Percentiles rank a stretch among this genome's conserved stretches.
Evolutionary conservation across 2,329 filamentous ascomycete species (phyloP).

Genomic region (Tolypocladium sp.): DNA sequence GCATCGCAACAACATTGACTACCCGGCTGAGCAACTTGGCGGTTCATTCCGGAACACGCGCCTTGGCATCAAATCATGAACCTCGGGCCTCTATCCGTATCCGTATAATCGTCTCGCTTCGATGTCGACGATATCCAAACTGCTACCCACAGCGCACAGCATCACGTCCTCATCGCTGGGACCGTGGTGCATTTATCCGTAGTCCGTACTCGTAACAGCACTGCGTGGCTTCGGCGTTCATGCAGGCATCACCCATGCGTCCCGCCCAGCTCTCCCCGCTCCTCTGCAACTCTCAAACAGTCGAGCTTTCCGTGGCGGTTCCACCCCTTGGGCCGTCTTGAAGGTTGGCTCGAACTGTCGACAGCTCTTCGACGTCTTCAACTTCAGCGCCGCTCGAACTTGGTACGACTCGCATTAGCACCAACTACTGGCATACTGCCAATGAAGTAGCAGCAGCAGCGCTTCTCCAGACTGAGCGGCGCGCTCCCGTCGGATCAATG

Average conservation of each 20-base stretch:
- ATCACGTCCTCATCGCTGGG: too few species aligned
- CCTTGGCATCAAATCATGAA: not conserved
- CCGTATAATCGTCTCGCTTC: too few species aligned
- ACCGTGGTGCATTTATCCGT: too few species aligned
- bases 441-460: not conserved
- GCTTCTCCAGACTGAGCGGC: not conserved
- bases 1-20: not conserved
- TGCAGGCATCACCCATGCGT: not conserved
- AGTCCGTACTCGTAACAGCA: too few species aligned
- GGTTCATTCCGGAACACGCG: not conserved
- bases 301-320: not conserved
- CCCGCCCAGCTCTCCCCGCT: not conserved
- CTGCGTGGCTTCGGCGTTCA: not conserved
- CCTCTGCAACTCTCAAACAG: not conserved
- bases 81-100: not conserved
- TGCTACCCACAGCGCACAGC: too few species aligned
- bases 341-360: not conserved
- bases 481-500: not conserved
- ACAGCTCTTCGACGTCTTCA: not conserved
- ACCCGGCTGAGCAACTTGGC: too few species aligned
- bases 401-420: not conserved
- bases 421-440: not conserved
- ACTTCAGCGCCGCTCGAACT: not conserved
- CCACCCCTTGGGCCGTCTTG: not conserved
- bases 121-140: not conserved